Base-by-base conservation (phyloP, 352 stramenopile genomes). In the Pythium folliculosum region DNA sequence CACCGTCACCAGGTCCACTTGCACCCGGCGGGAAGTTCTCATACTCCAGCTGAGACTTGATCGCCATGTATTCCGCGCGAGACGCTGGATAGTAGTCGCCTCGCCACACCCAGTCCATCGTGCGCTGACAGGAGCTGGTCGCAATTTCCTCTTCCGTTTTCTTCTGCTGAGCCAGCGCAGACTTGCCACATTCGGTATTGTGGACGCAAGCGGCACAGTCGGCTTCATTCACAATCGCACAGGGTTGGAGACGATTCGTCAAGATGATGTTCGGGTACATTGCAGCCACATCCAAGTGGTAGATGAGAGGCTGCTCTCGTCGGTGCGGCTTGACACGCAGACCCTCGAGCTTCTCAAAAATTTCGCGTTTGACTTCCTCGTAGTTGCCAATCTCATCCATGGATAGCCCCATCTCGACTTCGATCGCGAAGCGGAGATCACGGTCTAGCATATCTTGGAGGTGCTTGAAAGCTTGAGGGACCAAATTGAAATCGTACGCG, bases 201-300 rank as follows among this genome's bases (percentile, higher is more conserved):
- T 89, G 97, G 9, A 97, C 86, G 67, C 98, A 99, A 5, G 95
- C 86, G 5, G 97, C 97, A 77, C 98, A 99, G 54, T 92, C 94
- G 17, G 92, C 89, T 69, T 98, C 91, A 65, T 98, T 91, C 17
- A 99, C 96, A 65, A 99, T 99, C 13, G 97, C 94, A 57, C 90
- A 97, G 19, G 97, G 97, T 80, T 99, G 97, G 44, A 99, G 78
- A 2, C 98, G 94, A 72, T 99, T 99, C 8, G 97, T 99, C 12
- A 99, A 73, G 77, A 99, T 99, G 68, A 99, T 99, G 71, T 99
- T 99, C 9, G 97, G 98, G 75, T 99, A 99, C 98, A 99, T 99
- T 27, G 97, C 98, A 25, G 93, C 97, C 3, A 99, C 98, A 77
- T 99, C 98, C 69, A 99, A 91, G 71, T 99, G 97, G 71, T 99